Evolutionary conservation across 345 rosid species (phyloP), one percentile per base, ranked within the genome.

Genomic region (Durio zibethinus): DNA sequence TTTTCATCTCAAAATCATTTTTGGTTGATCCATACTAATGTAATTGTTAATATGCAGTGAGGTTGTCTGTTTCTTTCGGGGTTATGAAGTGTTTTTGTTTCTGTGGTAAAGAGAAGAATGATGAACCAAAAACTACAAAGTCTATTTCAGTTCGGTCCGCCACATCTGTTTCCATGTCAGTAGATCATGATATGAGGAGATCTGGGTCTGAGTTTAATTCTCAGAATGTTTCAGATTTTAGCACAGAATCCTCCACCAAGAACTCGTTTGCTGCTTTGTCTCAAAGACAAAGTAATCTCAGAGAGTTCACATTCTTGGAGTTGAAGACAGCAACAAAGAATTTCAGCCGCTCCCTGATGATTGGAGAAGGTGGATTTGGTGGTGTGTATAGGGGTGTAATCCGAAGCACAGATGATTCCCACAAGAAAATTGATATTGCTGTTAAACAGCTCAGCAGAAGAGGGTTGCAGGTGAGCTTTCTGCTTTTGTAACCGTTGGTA

Each of bases 331-430:
- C 97, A 63, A 96, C 99, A 0, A 93, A 96, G 88, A 92, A 88
- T 76, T 96, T 96, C 83, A 90, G 91, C 84, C 92, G 98, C 4
- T 89, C 98, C 42, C 85, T 96, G 69, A 92, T 96, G 97, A 80
- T 96, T 50, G 97, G 99, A 67, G 99, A 95, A 82, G 98, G 99
- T 67, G 97, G 99, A 29, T 96, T 96, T 54, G 98, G 99, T 45
- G 90, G 94, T 56, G 99, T 96, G 15, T 93, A 87, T 76, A 86
- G 84, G 54, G 98, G 93, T 47, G 79, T 88, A 8, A 91, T 90
- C 60, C 88, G 87, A 35, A 90, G 90, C 85, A 77, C 80, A 0
- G 87, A 88, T 48, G 92, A 91, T 78, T 45, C 86, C 15, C 87
- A 82, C 60, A 90, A 85, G 78, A 96, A 91, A 82, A 90, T 95